Conservation (phyloP, 1,284 basidiomycete genomes). For the Apiotrichum brassicae region DNA sequence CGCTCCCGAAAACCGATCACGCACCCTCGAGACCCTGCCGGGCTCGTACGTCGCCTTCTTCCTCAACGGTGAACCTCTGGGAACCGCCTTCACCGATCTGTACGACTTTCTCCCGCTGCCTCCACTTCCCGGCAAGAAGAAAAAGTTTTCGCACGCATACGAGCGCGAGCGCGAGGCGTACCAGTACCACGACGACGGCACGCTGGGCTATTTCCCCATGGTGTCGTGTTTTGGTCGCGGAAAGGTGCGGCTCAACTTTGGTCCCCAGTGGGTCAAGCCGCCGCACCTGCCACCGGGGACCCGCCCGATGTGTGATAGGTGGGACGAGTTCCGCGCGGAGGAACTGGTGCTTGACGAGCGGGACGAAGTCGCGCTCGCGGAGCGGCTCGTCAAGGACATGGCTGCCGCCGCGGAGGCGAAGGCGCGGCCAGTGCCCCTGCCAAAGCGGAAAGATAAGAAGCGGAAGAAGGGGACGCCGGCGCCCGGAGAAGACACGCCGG, state of each 20-base stretch:
- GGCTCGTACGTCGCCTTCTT: constrained; percentile 82
- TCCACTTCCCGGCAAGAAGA: constrained; percentile 45
- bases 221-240: constrained; percentile 90
- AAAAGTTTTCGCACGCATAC: constrained; percentile 17
- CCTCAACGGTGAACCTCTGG: constrained; percentile 82
- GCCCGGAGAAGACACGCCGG: neutral
- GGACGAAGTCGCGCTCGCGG: constrained; percentile 33
- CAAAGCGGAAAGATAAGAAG: neutral
- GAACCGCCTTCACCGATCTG: constrained; percentile 76
- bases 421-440: neutral
- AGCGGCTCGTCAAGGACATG: constrained; percentile 23
- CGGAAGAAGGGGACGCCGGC: constrained; percentile 4
- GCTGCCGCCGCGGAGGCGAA: constrained; percentile 6
- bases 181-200: constrained; percentile 75
- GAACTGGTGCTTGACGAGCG: constrained; percentile 36
- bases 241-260: constrained; percentile 75
- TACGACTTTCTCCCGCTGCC: constrained; percentile 88
- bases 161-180: constrained; percentile 29
- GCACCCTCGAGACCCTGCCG: constrained; percentile 58
- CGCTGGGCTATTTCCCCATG: constrained; percentile 91
- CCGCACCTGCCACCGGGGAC: constrained; percentile 47
- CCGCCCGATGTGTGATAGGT: constrained; percentile 36
- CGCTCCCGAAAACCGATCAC: no score
- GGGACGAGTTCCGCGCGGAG: constrained; percentile 35
- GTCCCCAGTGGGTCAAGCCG: constrained; percentile 72